Base-by-base conservation (phyloP, 345 rosid genomes). In the Pugionium cornutum region DNA sequence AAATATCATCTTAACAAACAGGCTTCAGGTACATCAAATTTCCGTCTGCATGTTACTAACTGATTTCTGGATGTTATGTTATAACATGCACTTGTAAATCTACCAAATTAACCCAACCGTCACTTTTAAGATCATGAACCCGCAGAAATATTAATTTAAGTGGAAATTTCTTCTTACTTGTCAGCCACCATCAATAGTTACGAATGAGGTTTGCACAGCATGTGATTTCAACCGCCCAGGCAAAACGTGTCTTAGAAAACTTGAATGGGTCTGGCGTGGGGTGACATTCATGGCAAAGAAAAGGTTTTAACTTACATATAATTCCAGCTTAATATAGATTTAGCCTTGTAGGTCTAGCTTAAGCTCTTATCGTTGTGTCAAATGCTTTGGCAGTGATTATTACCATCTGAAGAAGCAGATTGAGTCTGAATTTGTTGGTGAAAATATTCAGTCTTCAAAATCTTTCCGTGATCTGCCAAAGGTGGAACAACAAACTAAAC, bases 241-340 rank as follows among this genome's bases (percentile, higher is more conserved):
- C 45, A 92, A 88, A 81, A 86, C 86, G 49, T 92, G 98, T 77
- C 96, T 92, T 33, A 77, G 97, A 45, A 89, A 80, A 72, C 98
- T 92, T 77, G 98, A 92, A 78, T 92, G 98, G 98, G 96, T 88
- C 71, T 92, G 98, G 98, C 97, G 97, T 71, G 98, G 98, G 72
- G 97, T 89, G 78, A 79, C 70, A 66, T 92, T 75, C 77, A 84
- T 52, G 88, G 97, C 90, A 47, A 88, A 89, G 79, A 89, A 73
- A 83, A 92, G 95, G 98, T 92, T 72, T 18, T 56, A n/a, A 28
- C 42, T 69, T 57, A 27, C 7, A 39, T 42, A 34, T 46, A 4
- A n/a, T 70, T 29, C 36, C 11, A 53, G 53, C 31, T 48, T 36
- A 64, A 51, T 59, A 27, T 58, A 74, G 49, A 60, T 29, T 10